Base-by-base conservation (phyloP, 306 rosid species). In the Citrullus colocynthis region DNA sequence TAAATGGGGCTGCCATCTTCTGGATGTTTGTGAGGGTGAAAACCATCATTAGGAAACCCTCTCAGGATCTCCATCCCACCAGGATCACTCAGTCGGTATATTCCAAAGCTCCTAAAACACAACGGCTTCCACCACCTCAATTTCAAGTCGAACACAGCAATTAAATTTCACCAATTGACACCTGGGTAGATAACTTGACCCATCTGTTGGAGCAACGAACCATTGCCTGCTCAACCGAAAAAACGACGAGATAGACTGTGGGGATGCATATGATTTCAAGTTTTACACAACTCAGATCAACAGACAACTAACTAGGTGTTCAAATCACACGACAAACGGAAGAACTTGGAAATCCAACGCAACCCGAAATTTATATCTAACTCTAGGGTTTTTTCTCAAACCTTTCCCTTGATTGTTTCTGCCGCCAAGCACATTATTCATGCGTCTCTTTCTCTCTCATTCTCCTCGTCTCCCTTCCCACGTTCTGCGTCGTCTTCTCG, bases 11-110 rank as follows among this genome's bases (percentile, higher is more conserved):
- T 84, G n/a, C 92, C 92, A 78, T 85, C 87, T 18, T 82, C 85
- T 36, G 90, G 85, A 52, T 91, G 95, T 49, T 71, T 61, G 87
- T 91, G 92, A 32, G 89, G 71, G 84, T 93, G 98, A 83, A 91
- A 89, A 78, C 91, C 98, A 10, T 18, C 44, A 79, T 90, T 90
- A 41, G 55, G 82, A 82, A 96, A 91, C 79, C 81, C 80, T 81
- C 61, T 86, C 17, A 93, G 85, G 78, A 91, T 81, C 36, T 69
- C 20, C 97, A 93, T 89, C 30, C 97, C 93, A 24, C 84, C 90
- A 1, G 98, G 97, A 1, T 91, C 97, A 2, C 89, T 82, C 58
- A 88, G 70, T 51, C 91, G 93, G 83, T 89, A 93, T 48, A 91
- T 74, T 70, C 97, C 98, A 60, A 84, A 84, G 83, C 85, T 87